A percentile compares a stretch with the other conserved stretches of the same genome.
phyloP scores from a whole-genome alignment of 2,329 filamentous ascomycete species.

The Bipolaris zeicola region DNA sequence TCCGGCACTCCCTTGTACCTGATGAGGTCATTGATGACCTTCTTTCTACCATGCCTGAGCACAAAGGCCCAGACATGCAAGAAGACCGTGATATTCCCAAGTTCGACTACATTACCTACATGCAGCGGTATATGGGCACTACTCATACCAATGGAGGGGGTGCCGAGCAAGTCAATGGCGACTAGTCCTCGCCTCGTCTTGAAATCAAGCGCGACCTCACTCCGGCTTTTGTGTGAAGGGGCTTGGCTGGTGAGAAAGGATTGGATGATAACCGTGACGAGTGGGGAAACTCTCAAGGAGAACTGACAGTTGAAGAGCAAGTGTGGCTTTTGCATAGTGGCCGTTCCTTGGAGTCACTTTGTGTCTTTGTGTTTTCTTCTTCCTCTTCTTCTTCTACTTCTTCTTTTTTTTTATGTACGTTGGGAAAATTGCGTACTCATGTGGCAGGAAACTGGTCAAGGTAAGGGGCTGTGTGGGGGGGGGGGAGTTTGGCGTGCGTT shows the following conservation, averaged over 20 bases:
- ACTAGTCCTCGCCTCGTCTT: slow-evolving; percentile 22
- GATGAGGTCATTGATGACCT: slow-evolving; percentile 97
- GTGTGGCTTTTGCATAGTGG: slow-evolving; percentile 10
- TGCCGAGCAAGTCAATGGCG: slow-evolving; percentile 30
- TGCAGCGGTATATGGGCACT: slow-evolving; percentile 70
- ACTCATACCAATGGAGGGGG: slow-evolving; percentile 29
- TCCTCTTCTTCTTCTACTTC: neutral
- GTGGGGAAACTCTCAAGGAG: neutral
- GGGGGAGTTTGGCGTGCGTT: neutral
- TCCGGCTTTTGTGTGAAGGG: slow-evolving; percentile 21
- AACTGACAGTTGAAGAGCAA: neutral
- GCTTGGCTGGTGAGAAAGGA: neutral
- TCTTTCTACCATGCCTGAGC: slow-evolving; percentile 81
- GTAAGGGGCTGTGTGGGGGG: neutral
- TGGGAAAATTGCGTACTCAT: neutral
- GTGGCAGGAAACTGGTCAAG: neutral
- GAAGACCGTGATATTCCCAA: slow-evolving; percentile 84
- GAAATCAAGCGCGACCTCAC: slow-evolving; percentile 21
- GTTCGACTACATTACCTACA: slow-evolving; percentile 96
- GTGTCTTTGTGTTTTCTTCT: neutral
- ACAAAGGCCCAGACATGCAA: slow-evolving; percentile 82
- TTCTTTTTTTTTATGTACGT: neutral
- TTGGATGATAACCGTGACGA: slow-evolving; percentile 3
- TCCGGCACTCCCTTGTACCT: slow-evolving; percentile 91
- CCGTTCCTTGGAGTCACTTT: slow-evolving; percentile 5